Base-by-base conservation (phyloP, 1,284 basidiomycete species). In the Leccinum colubrinum region DNA sequence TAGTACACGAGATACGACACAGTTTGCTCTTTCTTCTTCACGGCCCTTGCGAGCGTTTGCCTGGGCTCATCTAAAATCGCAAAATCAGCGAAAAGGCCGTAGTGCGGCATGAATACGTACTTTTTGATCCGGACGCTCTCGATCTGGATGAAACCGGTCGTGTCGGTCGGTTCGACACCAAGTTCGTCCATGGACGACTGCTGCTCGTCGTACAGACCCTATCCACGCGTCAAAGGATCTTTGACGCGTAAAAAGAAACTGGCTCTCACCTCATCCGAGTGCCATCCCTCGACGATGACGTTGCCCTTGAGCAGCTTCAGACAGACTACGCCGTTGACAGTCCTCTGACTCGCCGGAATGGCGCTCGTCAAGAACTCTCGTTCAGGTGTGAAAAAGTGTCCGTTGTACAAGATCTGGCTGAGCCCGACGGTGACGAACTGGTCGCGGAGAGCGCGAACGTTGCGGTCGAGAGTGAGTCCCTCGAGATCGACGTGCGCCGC, bases 151-250 rank as follows among this genome's bases (percentile, higher is more conserved):
- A 98, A 97, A 9, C 95, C 95, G 60, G 90, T 86, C 59, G 94
- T 93, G 74, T 96, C 91, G 58, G 92, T 93, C 20, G 94, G 93
- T 78, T 96, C 93, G 78, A 98, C 97, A 67, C 96, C 96, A 64
- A 98, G 88, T 80, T 98, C 96, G 78, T 99, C 97, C 97, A 99
- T 99, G 63, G 95, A 97, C n/a, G 95, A 95, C 79, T 98, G 87
- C 63, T 91, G 91, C 73, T 94, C 95, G 73, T 99, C 97, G 77
- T 99, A 99, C 35, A 98, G 83, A 72, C 93, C 91, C 90, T 93
- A 0, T 30, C 8, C 30, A 12, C 27, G 7, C 20, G 50, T 62
- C 52, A 61, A 27, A 7, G 1, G 22, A 22, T 22, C 11, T 50
- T n/a, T 2, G 8, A 25, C 3, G 27, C 17, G 8, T 35, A 39